Evolutionary conservation across 352 stramenopile genomes (phyloP).

Genomic region (Phytophthora fragariaefolia): DNA sequence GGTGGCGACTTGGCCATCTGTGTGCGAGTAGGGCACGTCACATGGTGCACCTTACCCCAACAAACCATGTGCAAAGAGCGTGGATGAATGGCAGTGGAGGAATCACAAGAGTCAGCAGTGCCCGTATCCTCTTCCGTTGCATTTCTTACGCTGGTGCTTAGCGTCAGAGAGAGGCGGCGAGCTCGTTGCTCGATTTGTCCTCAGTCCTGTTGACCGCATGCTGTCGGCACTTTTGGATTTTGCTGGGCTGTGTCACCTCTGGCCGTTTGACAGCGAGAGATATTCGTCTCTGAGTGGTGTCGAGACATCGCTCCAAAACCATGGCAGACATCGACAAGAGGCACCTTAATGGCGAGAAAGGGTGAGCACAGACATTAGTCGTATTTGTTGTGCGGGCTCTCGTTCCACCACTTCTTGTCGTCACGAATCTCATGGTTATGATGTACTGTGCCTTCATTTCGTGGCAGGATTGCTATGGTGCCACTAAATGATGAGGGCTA

Average conservation of each 20-base stretch:
- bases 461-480: conserved; percentile 21
- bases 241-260: conserved; percentile 12
- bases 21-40: conserved; percentile 28
- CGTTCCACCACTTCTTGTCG: too few relatives aligned
- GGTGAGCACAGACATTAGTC: too few relatives aligned
- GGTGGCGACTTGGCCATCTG: conserved; percentile 39
- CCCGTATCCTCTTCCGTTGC: conserved; percentile 34
- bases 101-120: conserved; percentile 34
- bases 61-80: conserved; percentile 31
- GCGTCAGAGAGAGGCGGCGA: conserved; percentile 30
- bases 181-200: conserved; percentile 27
- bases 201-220: neutral
- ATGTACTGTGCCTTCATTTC: conserved; percentile 3
- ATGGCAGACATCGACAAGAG: conserved; percentile 34
- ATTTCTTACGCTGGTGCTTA: conserved; percentile 21
- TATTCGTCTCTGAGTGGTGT: conserved; percentile 4
- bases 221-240: conserved; percentile 34
- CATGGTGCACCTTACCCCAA: conserved; percentile 18
- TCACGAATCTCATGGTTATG: conserved; percentile 17
- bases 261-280: conserved; percentile 13
- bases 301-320: conserved; percentile 6
- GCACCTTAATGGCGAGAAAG: conserved; percentile 28
- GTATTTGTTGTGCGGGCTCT: too few relatives aligned
- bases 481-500: conserved; percentile 39
- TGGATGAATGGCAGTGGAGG: conserved; percentile 28